Conservation (phyloP, 768 basidiomycete genomes). For the Podaxis sp. region DNA sequence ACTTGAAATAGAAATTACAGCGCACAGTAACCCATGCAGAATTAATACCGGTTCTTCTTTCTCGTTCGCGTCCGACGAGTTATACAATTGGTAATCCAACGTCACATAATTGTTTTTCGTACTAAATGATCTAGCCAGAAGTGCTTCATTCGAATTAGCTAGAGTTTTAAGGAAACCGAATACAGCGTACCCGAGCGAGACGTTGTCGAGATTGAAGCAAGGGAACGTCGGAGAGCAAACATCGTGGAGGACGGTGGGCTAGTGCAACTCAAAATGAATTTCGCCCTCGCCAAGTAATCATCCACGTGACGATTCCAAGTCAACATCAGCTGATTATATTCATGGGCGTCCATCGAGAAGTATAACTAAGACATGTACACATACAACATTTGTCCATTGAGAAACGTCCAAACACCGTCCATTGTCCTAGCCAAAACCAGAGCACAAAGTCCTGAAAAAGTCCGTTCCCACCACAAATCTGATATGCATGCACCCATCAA, state of each 20-base stretch:
- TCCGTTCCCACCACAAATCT: too few species aligned
- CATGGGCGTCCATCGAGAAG: neutral
- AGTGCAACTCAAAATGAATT: neutral
- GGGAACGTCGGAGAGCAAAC: neutral
- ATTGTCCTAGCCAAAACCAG: neutral
- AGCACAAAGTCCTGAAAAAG: neutral
- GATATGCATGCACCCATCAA: slow-evolving; percentile 17
- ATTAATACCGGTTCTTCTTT: slow-evolving; percentile 49
- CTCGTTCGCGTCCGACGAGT: slow-evolving; percentile 1
- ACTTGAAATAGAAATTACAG: neutral
- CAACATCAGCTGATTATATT: too few species aligned
- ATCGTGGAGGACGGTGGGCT: neutral
- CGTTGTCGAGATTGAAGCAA: neutral
- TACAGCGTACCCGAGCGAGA: neutral
- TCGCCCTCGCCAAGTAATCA: too few species aligned
- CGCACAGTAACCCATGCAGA: slow-evolving; percentile 65
- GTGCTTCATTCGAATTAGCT: neutral
- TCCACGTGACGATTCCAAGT: too few species aligned
- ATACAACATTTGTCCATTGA: too few species aligned
- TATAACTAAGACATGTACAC: neutral
- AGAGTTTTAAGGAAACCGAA: neutral
- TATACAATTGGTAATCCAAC: slow-evolving; percentile 4
- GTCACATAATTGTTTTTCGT: neutral
- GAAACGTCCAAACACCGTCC: neutral
- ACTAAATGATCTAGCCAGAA: neutral